Percentiles rank a stretch among this genome's conserved stretches.
phyloP scores from a whole-genome alignment of 164 flowering plant genomes.

The Litsea cubeba region DNA sequence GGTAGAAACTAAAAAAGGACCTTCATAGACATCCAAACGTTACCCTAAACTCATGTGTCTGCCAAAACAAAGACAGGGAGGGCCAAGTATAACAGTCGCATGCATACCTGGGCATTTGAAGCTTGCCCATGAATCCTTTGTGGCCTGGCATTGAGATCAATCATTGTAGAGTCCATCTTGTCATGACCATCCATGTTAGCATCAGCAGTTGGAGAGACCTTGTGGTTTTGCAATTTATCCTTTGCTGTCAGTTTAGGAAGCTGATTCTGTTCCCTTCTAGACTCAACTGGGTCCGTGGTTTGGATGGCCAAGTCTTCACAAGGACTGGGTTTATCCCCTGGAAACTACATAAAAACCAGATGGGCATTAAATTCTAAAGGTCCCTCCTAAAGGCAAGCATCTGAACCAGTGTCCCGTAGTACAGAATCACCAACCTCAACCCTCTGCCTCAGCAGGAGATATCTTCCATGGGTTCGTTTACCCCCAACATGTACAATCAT shows the following conservation, averaged over 20 bases:
- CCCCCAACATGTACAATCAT: constrained; percentile 97
- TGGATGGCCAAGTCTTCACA: constrained; percentile 41
- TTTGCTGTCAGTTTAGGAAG: constrained; percentile 21
- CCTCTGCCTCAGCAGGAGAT: constrained; percentile 83
- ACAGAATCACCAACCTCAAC: constrained; percentile 61
- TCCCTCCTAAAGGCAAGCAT: neutral
- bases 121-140: constrained; percentile 50
- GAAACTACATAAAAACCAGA: constrained; percentile 53
- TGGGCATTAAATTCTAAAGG: neutral
- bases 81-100: neutral
- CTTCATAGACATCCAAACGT: neutral
- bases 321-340: constrained; percentile 63
- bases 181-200: constrained; percentile 27
- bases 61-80: neutral
- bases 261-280: constrained; percentile 36
- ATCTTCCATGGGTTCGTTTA: constrained; percentile 88
- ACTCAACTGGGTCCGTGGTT: constrained; percentile 30
- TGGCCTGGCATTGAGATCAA: constrained; percentile 76
- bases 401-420: neutral
- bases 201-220: constrained; percentile 28
- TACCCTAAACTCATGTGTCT: neutral
- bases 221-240: constrained; percentile 48
- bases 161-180: constrained; percentile 46
- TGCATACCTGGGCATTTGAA: constrained; percentile 55
- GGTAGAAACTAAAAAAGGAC: neutral